phyloP scores from a whole-genome alignment of 352 stramenopile species.

The Globisporangium nagaii region DNA sequence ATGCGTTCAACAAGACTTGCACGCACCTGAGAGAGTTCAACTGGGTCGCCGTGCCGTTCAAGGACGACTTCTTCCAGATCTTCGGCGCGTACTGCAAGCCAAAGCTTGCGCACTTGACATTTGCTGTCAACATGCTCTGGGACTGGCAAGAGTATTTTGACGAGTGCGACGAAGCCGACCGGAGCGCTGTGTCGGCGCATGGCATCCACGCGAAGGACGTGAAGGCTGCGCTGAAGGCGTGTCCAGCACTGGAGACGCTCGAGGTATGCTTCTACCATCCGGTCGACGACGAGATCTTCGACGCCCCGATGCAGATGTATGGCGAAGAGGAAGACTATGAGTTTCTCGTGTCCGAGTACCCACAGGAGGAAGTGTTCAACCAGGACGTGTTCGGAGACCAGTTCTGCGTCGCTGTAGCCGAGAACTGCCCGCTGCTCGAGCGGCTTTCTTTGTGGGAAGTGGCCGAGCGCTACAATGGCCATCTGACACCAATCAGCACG shows the following conservation, averaged over 20 bases:
- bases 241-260: constrained; percentile 24
- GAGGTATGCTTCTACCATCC: constrained; percentile 34
- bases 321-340: constrained; percentile 18
- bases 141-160: constrained; percentile 29
- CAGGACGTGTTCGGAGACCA: constrained; percentile 30
- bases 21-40: constrained; percentile 46
- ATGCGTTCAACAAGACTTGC: constrained; percentile 37
- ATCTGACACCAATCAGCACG: constrained; percentile 17
- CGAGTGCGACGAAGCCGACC: neutral
- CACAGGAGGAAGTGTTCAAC: constrained; percentile 22
- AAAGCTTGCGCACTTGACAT: constrained; percentile 20
- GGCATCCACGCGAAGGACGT: constrained; percentile 24
- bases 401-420: constrained; percentile 21
- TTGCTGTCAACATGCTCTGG: constrained; percentile 40
- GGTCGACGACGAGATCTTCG: constrained; percentile 20
- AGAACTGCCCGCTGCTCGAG: constrained; percentile 24
- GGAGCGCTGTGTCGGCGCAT: constrained; percentile 7
- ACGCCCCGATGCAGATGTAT: constrained; percentile 17
- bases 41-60: constrained; percentile 59
- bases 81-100: constrained; percentile 36
- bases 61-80: constrained; percentile 34
- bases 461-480: constrained; percentile 16
- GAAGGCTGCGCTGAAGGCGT: constrained; percentile 21
- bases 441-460: constrained; percentile 22
- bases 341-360: constrained; percentile 15